A percentile compares a stretch with the other conserved stretches of the same genome.
Conservation (phyloP, 2,329 filamentous ascomycete species). For the Huntiella decipiens region DNA sequence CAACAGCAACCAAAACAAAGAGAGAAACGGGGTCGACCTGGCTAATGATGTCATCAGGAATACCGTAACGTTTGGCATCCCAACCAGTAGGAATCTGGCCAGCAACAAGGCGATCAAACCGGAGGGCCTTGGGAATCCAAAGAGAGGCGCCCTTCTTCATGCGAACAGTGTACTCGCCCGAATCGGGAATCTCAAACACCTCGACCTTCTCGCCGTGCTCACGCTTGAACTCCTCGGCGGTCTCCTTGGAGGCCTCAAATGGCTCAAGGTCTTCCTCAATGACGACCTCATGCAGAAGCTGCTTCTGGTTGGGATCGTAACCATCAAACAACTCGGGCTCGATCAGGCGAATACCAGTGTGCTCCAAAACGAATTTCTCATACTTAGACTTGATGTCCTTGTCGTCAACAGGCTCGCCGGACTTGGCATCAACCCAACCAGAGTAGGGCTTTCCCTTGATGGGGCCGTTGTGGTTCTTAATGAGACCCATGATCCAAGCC, state of each 20-base stretch:
- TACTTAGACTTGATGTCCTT: constrained; percentile 97
- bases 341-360: constrained; percentile 92
- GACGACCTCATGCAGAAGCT: constrained; percentile 91
- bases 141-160: constrained; percentile 90
- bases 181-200: constrained; percentile 85
- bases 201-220: constrained; percentile 97
- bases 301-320: constrained; percentile 97
- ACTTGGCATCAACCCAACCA: constrained; percentile 90
- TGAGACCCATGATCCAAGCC: constrained; percentile 99
- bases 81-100: constrained; percentile 94
- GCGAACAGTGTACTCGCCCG: constrained; percentile 83
- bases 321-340: constrained; percentile 93
- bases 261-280: constrained; percentile 94
- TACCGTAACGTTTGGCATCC: constrained; percentile 89
- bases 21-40: constrained; percentile 95
- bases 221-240: constrained; percentile 88
- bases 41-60: constrained; percentile 92
- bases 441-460: constrained; percentile 94
- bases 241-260: constrained; percentile 94
- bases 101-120: constrained; percentile 92
- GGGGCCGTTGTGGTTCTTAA: constrained; percentile 93
- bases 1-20: constrained; percentile 84
- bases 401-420: constrained; percentile 87
- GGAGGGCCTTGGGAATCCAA: constrained; percentile 89
- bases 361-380: constrained; percentile 89